Percentiles rank a stretch among this genome's conserved stretches.
Evolutionary conservation across 2,329 filamentous ascomycete genomes (phyloP).

Genomic region (Drechslerella stenobrocha): DNA sequence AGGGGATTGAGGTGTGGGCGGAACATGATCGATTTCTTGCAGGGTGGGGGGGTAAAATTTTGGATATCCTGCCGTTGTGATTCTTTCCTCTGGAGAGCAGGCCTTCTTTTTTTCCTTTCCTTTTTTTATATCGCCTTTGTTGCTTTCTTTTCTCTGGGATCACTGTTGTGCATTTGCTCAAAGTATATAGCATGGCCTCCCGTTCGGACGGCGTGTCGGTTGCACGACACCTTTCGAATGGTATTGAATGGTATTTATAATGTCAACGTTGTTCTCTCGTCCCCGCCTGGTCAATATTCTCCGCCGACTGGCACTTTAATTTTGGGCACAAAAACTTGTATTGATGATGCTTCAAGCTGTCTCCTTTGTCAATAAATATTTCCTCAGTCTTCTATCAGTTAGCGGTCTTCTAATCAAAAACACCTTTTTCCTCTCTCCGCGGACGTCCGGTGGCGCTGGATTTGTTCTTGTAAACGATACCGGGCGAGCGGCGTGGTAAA

Average conservation of each 20-base stretch:
- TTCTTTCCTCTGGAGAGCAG: conserved; percentile 33
- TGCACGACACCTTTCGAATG: background rate
- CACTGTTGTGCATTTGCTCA: background rate
- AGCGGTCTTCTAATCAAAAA: conserved; percentile 2
- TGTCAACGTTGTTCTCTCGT: background rate
- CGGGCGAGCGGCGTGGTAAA: too few relatives aligned
- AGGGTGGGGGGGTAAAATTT: conserved; percentile 10
- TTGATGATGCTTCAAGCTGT: too few relatives aligned
- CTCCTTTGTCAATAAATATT: too few relatives aligned
- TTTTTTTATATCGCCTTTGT: conserved; percentile 13
- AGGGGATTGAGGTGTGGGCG: background rate
- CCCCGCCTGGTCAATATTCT: background rate
- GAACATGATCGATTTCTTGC: conserved; percentile 11
- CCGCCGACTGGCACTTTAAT: too few relatives aligned
- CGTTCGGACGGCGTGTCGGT: background rate
- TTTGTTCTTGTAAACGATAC: too few relatives aligned
- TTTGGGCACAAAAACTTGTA: too few relatives aligned
- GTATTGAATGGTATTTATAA: conserved; percentile 2
- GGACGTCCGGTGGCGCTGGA: too few relatives aligned
- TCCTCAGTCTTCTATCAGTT: conserved; percentile 3
- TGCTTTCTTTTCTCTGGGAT: background rate
- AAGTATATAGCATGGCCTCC: conserved; percentile 5
- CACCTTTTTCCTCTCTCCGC: too few relatives aligned
- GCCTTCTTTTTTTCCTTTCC: conserved; percentile 37
- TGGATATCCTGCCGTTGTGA: conserved; percentile 37